These are phyloP conservation scores for Umbelopsis sp. DNA, from an alignment of 192 early-diverging fungal genomes.

Conservation along the genomic window DNA sequence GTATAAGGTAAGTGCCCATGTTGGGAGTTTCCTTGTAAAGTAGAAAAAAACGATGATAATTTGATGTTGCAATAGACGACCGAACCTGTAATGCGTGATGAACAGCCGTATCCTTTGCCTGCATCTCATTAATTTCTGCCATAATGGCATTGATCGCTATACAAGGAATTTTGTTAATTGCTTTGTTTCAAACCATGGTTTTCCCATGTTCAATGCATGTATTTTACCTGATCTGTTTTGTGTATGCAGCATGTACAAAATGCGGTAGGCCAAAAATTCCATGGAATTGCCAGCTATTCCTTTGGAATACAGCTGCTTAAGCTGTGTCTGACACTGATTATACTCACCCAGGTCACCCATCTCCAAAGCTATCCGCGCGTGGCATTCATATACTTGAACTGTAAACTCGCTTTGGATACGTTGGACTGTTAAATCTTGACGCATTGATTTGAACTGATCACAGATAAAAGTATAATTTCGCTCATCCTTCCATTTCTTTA, in stretches of 20 bases:
- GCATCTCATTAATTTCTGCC: conserved; percentile 58
- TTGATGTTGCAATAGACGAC: conserved; percentile 72
- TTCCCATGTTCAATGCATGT: background rate
- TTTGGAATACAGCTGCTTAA: conserved; percentile 83
- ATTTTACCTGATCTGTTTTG: conserved; percentile 76
- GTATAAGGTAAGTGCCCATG: conserved; percentile 90
- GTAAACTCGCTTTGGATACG: conserved; percentile 93
- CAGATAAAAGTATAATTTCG: conserved; percentile 95
- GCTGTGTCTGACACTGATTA: conserved; percentile 96
- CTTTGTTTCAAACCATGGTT: background rate
- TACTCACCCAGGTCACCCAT: conserved; percentile 96
- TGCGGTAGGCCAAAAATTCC: conserved; percentile 93
- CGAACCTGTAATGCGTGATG: conserved; percentile 86
- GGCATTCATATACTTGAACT: conserved; percentile 91
- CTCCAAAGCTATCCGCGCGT: conserved; percentile 95
- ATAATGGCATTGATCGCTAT: conserved; percentile 80
- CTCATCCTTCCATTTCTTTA: conserved; percentile 79
- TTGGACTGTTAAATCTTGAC: conserved; percentile 98
- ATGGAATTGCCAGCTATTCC: conserved; percentile 71
- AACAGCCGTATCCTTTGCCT: conserved; percentile 61
- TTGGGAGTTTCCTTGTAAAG: conserved; percentile 80
- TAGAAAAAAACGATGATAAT: conserved; percentile 86
- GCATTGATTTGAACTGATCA: conserved; percentile 94
- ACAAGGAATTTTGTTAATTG: background rate
- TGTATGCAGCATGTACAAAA: conserved; percentile 90